These are phyloP conservation scores for Hibiscus trionum DNA, from an alignment of 345 rosid species.

Conservation along the genomic window DNA sequence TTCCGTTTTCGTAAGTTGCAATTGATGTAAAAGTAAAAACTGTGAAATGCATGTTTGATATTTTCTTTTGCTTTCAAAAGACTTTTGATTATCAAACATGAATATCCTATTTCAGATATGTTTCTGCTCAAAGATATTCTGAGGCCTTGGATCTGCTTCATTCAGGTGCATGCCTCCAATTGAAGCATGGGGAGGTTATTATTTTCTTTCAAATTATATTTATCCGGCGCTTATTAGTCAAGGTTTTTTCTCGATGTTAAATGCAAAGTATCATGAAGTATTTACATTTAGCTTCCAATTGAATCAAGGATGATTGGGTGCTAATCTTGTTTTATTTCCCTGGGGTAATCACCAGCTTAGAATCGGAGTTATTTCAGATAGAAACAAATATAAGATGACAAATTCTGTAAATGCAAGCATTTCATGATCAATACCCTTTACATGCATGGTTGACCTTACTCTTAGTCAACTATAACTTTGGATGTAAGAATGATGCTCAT, in stretches of 20 bases:
- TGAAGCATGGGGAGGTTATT: conserved; percentile 69
- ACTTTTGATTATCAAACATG: conserved; percentile 12
- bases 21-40: neutral
- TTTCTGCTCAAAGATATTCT: conserved; percentile 58
- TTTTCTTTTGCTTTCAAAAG: neutral
- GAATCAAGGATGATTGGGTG: neutral
- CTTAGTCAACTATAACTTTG: neutral
- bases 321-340: no score
- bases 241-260: neutral
- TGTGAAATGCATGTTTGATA: neutral
- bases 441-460: neutral
- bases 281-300: neutral
- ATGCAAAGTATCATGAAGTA: neutral
- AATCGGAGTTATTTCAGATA: no score
- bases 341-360: no score
- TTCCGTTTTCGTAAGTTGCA: neutral
- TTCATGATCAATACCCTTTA: no score
- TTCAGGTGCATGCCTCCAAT: conserved; percentile 80
- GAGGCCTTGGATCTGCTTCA: conserved; percentile 82
- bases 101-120: conserved; percentile 38
- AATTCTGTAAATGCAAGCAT: no score
- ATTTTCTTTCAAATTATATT: conserved; percentile 13
- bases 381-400: no score
- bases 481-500: neutral
- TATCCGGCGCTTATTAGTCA: neutral